phyloP scores from a whole-genome alignment of 2,329 filamentous ascomycete genomes.

The Diaporthe sp. region DNA sequence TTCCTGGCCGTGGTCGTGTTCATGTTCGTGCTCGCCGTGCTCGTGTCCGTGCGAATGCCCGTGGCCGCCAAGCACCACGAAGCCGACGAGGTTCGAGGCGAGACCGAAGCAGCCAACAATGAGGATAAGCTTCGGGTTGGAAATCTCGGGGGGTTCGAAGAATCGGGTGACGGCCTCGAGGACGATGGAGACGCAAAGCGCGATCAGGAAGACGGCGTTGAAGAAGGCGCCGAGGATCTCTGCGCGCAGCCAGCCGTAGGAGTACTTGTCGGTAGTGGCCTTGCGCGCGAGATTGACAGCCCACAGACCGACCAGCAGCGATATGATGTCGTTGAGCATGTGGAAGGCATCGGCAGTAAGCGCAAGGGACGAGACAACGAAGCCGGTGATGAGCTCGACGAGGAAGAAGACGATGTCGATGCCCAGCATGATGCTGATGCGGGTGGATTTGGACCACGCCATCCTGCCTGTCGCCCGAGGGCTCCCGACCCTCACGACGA shows the following conservation, averaged over 20 bases:
- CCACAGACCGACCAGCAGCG: conserved; percentile 92
- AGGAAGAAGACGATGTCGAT: conserved; percentile 94
- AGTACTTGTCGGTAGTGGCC: conserved; percentile 90
- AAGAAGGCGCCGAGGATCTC: conserved; percentile 97
- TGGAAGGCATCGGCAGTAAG: conserved; percentile 98
- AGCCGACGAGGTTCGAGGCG: conserved; percentile 88
- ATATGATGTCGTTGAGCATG: conserved; percentile 99
- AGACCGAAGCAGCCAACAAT: conserved; percentile 91
- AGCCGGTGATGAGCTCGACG: conserved; percentile 87
- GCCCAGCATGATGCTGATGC: conserved; percentile 91
- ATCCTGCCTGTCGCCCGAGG: conserved; percentile 60
- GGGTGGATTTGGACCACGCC: conserved; percentile 91
- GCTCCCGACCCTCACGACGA: conserved; percentile 32
- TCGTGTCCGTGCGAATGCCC: conserved; percentile 82
- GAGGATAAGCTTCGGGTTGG: conserved; percentile 87
- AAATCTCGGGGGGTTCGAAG: conserved; percentile 89
- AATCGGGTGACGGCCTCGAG: conserved; percentile 95
- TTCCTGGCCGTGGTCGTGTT: conserved; percentile 53
- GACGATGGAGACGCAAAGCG: conserved; percentile 95
- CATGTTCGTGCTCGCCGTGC: conserved; percentile 67
- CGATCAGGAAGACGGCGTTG: conserved; percentile 97
- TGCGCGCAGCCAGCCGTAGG: conserved; percentile 97
- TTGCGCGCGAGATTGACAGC: conserved; percentile 91
- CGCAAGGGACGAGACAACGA: conserved; percentile 90
- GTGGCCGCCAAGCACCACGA: conserved; percentile 94